Conservation (phyloP, 163 green algal species). For the Scenedesmus sp. region DNA sequence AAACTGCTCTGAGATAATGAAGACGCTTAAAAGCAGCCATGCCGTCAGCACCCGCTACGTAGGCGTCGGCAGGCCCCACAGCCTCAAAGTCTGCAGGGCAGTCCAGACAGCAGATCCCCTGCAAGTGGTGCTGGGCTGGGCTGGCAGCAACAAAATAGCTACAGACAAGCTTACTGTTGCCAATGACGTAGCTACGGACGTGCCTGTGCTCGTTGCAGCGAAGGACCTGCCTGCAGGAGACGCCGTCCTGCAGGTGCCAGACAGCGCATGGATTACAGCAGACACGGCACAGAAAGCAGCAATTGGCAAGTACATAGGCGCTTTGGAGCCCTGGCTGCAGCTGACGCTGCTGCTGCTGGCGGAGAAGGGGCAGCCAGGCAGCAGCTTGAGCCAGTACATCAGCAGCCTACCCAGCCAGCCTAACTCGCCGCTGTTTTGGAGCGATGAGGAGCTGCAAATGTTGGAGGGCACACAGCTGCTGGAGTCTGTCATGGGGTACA, state of each 20-base stretch:
- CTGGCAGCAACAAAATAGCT: conserved; percentile 26
- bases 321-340: conserved; percentile 84
- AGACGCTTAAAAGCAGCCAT: background rate
- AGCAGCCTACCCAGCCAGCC: conserved; percentile 60
- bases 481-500: conserved; percentile 73
- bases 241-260: conserved; percentile 63
- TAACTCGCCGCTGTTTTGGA: conserved; percentile 80
- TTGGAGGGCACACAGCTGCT: conserved; percentile 83
- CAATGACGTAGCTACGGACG: conserved; percentile 14
- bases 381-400: conserved; percentile 60
- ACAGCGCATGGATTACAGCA: conserved; percentile 63
- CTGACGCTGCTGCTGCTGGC: conserved; percentile 81
- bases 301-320: conserved; percentile 55
- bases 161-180: conserved; percentile 48
- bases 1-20: background rate
- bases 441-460: conserved; percentile 66
- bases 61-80: background rate
- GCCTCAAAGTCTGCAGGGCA: conserved; percentile 8
- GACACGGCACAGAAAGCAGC: conserved; percentile 39
- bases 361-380: conserved; percentile 57
- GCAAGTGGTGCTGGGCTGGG: conserved; percentile 22
- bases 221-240: conserved; percentile 62
- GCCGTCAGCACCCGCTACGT: background rate
- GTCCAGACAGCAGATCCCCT: conserved; percentile 33
- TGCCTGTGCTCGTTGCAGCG: conserved; percentile 55